These are phyloP conservation scores for Haplosporangium sp. DNA, from an alignment of 371 early-diverging fungal species.

Conservation along the genomic window DNA sequence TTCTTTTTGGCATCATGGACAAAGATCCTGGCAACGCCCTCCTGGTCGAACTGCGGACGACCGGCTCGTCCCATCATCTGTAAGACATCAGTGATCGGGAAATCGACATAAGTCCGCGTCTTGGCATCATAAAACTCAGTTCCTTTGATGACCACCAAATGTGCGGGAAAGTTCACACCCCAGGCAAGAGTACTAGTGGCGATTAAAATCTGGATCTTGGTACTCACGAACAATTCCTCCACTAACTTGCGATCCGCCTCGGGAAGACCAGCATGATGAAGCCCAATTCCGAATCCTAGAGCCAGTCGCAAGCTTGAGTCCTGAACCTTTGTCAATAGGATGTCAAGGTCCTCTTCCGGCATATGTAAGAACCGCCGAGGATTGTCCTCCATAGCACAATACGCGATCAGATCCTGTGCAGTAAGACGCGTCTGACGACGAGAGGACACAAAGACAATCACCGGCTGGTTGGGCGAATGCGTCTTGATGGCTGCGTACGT, in stretches of 20 bases:
- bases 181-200: slow-evolving; percentile 99
- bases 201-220: slow-evolving; percentile 95
- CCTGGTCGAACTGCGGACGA: slow-evolving; percentile 97
- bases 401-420: slow-evolving; percentile 93
- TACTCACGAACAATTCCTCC: slow-evolving; percentile 93
- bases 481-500: slow-evolving; percentile 93
- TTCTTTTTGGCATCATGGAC: slow-evolving; percentile 93
- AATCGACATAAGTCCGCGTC: slow-evolving; percentile 89
- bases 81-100: slow-evolving; percentile 94
- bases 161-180: slow-evolving; percentile 99
- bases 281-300: slow-evolving; percentile 95
- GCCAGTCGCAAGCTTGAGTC: slow-evolving; percentile 84
- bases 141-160: slow-evolving; percentile 98
- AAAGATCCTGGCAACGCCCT: slow-evolving; percentile 90
- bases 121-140: slow-evolving; percentile 97
- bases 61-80: slow-evolving; percentile 99
- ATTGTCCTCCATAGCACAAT: slow-evolving; percentile 91
- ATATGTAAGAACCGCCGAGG: slow-evolving; percentile 92
- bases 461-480: slow-evolving; percentile 92
- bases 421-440: slow-evolving; percentile 95
- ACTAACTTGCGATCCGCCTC: slow-evolving; percentile 89
- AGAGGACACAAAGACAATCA: slow-evolving; percentile 97
- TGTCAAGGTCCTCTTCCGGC: slow-evolving; percentile 84
- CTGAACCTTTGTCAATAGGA: slow-evolving; percentile 70
- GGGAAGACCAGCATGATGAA: slow-evolving; percentile 98